Evolutionary conservation across 2,329 filamentous ascomycete genomes (phyloP), one percentile per base, ranked within the genome.

Genomic region (Coniochaeta prunicola): DNA sequence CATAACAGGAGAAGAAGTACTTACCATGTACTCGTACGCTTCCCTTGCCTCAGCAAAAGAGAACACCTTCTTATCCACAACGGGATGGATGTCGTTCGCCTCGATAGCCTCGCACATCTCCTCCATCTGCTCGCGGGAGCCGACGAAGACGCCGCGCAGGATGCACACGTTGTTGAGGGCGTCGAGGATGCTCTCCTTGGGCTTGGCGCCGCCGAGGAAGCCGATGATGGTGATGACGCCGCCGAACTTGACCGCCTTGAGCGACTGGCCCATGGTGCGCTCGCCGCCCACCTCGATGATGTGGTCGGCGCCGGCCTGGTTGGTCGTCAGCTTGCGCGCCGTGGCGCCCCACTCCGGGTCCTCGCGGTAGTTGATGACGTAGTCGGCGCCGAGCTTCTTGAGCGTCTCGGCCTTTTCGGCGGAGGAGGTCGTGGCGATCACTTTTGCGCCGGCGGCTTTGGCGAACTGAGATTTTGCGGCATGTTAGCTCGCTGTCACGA

Each of bases 351-450:
- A 85, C 64, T 78, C 75, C 0, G 70, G 60, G 40, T 77, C 77
- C 36, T 77, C 73, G 57, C 73, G 73, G 72, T 86, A 85, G 73
- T 85, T 84, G 67, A 85, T 74, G 56, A 85, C 74, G 62, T 84
- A 76, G 63, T 81, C 76, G 0, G 80, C 82, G 36, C 82, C 82
- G 9, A 81, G 70, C 62, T 75, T 71, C 69, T 79, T 80, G 15
- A 85, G 73, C 30, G 68, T 67, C 30, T 78, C 73, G 3, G 70
- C 77, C 68, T 86, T 86, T 2, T 71, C 70, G 0, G 70, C 65
- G 0, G 77, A 79, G 1, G 78, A 82, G 0, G 82, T 85, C 0
- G 82, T 85, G 0, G 82, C 79, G 58, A 86, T 82, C 56, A 86
- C 81, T 7, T 68, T 76, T 0, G 82, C 83, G 30, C 81, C 82